Evolutionary conservation across 352 stramenopile species (phyloP).

Genomic region (Pythium pyrilobum): DNA sequence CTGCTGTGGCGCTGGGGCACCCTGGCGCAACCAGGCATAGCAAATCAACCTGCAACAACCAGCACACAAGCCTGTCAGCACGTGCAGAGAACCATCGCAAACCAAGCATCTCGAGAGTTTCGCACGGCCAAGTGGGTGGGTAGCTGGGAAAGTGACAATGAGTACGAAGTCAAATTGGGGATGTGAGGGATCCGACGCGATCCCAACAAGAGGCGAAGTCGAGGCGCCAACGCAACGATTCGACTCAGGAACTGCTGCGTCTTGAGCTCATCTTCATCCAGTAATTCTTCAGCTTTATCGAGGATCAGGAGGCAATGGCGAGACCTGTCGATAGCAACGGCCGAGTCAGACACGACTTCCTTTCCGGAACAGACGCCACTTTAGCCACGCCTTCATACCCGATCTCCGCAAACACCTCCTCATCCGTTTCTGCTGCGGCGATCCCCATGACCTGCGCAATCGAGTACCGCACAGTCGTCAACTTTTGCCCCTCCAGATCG

Average conservation of each 20-base stretch:
- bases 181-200: conserved; percentile 69
- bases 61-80: background rate
- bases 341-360: too few species aligned
- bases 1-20: conserved; percentile 47
- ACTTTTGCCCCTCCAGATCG: conserved; percentile 73
- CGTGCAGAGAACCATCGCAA: background rate
- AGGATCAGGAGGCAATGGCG: conserved; percentile 70
- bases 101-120: background rate
- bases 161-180: conserved; percentile 66
- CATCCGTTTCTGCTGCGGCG: conserved; percentile 59
- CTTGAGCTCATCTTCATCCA: conserved; percentile 74
- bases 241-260: conserved; percentile 56
- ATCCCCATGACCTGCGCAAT: conserved; percentile 77
- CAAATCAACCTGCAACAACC: conserved; percentile 42
- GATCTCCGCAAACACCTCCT: conserved; percentile 74
- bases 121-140: conserved; percentile 57
- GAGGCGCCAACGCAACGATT: conserved; percentile 58
- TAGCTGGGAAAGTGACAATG: conserved; percentile 65
- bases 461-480: conserved; percentile 71
- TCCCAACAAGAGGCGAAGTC: conserved; percentile 61
- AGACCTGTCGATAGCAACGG: conserved; percentile 32
- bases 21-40: conserved; percentile 53
- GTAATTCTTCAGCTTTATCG: conserved; percentile 72
- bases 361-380: background rate
- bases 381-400: conserved; percentile 16